A percentile compares a stretch with the other conserved stretches of the same genome.
phyloP scores from a whole-genome alignment of 1,284 basidiomycete species.

The Termitomyces sp. region DNA sequence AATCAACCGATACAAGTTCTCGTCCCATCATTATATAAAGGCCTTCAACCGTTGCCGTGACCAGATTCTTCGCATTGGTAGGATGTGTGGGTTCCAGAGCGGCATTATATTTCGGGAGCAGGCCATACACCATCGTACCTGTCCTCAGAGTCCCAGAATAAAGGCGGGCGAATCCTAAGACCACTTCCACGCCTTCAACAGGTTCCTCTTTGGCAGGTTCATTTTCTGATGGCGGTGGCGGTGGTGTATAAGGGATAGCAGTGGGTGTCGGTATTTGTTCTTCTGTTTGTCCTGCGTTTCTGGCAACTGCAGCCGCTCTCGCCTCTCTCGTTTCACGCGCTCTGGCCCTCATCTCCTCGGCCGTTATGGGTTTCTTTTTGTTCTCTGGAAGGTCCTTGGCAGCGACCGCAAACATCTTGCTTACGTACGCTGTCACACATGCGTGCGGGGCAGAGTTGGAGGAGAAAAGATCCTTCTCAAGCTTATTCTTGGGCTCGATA shows the following conservation, averaged over 20 bases:
- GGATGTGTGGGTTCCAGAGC: conserved; percentile 63
- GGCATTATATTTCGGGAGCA: conserved; percentile 89
- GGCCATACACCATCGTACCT: conserved; percentile 64
- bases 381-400: conserved; percentile 81
- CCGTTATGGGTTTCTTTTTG: conserved; percentile 72
- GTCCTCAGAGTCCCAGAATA: conserved; percentile 83
- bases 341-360: conserved; percentile 80
- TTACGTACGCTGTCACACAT: conserved; percentile 83
- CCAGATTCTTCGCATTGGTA: conserved; percentile 65
- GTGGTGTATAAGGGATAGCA: conserved; percentile 12
- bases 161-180: conserved; percentile 90
- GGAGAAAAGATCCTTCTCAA: conserved; percentile 80
- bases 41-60: conserved; percentile 62
- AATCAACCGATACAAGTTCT: conserved; percentile 80
- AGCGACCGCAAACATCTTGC: conserved; percentile 96
- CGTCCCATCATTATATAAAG: conserved; percentile 99
- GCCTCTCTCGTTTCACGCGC: conserved; percentile 64
- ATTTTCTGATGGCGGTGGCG: conserved; percentile 6
- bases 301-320: conserved; percentile 26
- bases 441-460: conserved; percentile 61
- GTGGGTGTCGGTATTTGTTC: conserved; percentile 16
- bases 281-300: conserved; percentile 18
- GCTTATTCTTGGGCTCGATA: conserved; percentile 63
- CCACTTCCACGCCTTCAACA: conserved; percentile 47
- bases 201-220: conserved; percentile 20